phyloP scores from a whole-genome alignment of 2,329 filamentous ascomycete species.

The Phyllosticta paracitricarpa region DNA sequence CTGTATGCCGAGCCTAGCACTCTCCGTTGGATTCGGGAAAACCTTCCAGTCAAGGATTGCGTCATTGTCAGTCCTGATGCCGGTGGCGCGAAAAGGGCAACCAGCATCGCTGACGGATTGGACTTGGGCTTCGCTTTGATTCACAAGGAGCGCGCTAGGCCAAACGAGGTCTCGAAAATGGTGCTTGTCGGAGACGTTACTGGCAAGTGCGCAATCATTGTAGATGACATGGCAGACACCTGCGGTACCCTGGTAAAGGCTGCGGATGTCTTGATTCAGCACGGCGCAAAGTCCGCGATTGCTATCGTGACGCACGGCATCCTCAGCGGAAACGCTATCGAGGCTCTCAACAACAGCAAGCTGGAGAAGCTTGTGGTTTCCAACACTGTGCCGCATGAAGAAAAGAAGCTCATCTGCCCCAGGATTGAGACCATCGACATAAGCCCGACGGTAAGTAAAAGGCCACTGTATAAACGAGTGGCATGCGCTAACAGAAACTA shows the following conservation, averaged over 20 bases:
- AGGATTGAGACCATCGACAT: slow-evolving; percentile 88
- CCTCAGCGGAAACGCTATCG: slow-evolving; percentile 76
- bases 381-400: slow-evolving; percentile 74
- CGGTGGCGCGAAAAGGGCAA: slow-evolving; percentile 89
- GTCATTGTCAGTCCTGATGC: slow-evolving; percentile 94
- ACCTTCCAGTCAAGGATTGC: slow-evolving; percentile 69
- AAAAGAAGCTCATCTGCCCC: slow-evolving; percentile 68
- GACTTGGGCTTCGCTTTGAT: slow-evolving; percentile 89
- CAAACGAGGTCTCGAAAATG: slow-evolving; percentile 87
- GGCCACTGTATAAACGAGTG: not conserved
- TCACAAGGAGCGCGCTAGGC: slow-evolving; percentile 89
- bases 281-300: slow-evolving; percentile 79
- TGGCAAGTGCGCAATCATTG: slow-evolving; percentile 86
- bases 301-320: slow-evolving; percentile 96
- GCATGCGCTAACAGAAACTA: slow-evolving; percentile 15
- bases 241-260: slow-evolving; percentile 85
- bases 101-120: slow-evolving; percentile 83
- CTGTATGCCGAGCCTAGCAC: slow-evolving; percentile 92
- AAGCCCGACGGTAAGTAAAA: slow-evolving; percentile 55
- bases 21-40: slow-evolving; percentile 81
- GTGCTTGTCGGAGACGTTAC: slow-evolving; percentile 90
- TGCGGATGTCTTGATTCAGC: slow-evolving; percentile 75
- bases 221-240: slow-evolving; percentile 97
- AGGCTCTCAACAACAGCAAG: slow-evolving; percentile 70
- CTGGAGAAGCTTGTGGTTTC: slow-evolving; percentile 77